Percentiles rank a stretch among this genome's conserved stretches.
These are phyloP conservation scores for Cryptococcus wingfieldii DNA, from an alignment of 1,284 basidiomycete genomes.

Conservation along the genomic window DNA sequence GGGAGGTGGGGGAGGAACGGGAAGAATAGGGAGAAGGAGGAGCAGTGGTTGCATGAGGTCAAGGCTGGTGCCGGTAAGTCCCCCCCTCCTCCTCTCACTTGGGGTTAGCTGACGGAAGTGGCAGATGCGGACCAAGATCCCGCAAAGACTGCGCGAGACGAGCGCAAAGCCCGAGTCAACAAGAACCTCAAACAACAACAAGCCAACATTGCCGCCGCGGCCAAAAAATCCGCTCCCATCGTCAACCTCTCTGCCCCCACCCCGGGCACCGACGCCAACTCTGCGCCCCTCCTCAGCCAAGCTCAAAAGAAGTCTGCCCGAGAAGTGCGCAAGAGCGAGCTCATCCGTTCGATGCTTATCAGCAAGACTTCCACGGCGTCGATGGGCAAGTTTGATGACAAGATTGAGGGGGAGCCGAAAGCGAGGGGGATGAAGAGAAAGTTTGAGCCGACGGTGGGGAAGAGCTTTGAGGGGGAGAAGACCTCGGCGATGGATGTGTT, in stretches of 20 bases:
- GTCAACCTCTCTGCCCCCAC: conserved; percentile 11
- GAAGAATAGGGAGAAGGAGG: conserved; percentile 83
- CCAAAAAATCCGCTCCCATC: conserved; percentile 24
- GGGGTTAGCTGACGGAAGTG: background rate
- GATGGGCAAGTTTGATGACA: conserved; percentile 85
- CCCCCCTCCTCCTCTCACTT: background rate
- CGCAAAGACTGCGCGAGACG: conserved; percentile 65
- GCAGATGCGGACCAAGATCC: conserved; percentile 59
- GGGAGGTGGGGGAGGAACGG: conserved; percentile 86
- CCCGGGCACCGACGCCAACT: background rate
- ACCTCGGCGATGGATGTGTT: conserved; percentile 69
- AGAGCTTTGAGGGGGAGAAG: conserved; percentile 56
- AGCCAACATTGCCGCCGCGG: conserved; percentile 70
- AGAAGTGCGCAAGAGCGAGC: conserved; percentile 63
- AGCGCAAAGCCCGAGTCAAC: conserved; percentile 70
- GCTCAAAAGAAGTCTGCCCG: conserved; percentile 40
- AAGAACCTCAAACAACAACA: conserved; percentile 81
- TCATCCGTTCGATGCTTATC: conserved; percentile 72
- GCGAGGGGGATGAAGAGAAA: conserved; percentile 85
- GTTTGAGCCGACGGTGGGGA: conserved; percentile 53
- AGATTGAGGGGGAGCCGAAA: conserved; percentile 86
- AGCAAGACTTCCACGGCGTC: conserved; percentile 84
- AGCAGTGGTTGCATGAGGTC: conserved; percentile 90
- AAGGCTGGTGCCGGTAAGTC: conserved; percentile 74
- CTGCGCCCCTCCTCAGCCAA: conserved; percentile 9